Percentiles rank a stretch among this genome's conserved stretches.
These are phyloP conservation scores for Amanita thiersii DNA, from an alignment of 768 basidiomycete species.

Conservation along the genomic window DNA sequence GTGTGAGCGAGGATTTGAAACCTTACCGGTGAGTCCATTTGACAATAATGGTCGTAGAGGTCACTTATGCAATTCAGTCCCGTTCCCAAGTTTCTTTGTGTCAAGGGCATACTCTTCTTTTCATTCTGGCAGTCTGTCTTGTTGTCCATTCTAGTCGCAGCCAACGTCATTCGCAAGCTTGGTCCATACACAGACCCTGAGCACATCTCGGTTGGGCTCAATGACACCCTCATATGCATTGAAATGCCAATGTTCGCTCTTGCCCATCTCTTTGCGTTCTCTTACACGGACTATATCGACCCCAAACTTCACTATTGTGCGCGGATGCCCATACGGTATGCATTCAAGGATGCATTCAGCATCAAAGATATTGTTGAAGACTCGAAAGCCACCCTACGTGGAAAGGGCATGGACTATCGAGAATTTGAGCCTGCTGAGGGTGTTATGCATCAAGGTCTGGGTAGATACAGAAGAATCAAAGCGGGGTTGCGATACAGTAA, in stretches of 20 bases:
- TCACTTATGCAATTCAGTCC: constrained; percentile 39
- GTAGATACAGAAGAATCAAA: constrained; percentile 77
- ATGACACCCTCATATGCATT: constrained; percentile 86
- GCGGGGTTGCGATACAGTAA: constrained; percentile 89
- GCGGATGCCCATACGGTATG: constrained; percentile 84
- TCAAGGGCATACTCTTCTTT: constrained; percentile 97
- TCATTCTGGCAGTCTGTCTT: constrained; percentile 95
- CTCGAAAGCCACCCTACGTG: constrained; percentile 69
- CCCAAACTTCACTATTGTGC: constrained; percentile 55
- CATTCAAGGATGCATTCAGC: constrained; percentile 84
- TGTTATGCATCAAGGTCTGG: constrained; percentile 82
- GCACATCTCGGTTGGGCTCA: constrained; percentile 85
- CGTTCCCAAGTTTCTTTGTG: constrained; percentile 95
- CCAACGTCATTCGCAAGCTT: constrained; percentile 64
- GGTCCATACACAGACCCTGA: constrained; percentile 85
- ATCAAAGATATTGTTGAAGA: constrained; percentile 84
- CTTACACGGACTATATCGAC: constrained; percentile 79
- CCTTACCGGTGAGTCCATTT: constrained; percentile 63
- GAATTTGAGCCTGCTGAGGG: constrained; percentile 96
- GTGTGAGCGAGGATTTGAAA: constrained; percentile 80
- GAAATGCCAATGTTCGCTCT: constrained; percentile 98
- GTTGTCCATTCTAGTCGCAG: constrained; percentile 84
- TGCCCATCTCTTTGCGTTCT: constrained; percentile 93
- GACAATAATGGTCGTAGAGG: not conserved
- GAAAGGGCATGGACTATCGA: constrained; percentile 91